A percentile compares a stretch with the other conserved stretches of the same genome.
Evolutionary conservation across 495 filamentous ascomycete genomes (phyloP).

Genomic region (Chlorociboria aeruginascens): DNA sequence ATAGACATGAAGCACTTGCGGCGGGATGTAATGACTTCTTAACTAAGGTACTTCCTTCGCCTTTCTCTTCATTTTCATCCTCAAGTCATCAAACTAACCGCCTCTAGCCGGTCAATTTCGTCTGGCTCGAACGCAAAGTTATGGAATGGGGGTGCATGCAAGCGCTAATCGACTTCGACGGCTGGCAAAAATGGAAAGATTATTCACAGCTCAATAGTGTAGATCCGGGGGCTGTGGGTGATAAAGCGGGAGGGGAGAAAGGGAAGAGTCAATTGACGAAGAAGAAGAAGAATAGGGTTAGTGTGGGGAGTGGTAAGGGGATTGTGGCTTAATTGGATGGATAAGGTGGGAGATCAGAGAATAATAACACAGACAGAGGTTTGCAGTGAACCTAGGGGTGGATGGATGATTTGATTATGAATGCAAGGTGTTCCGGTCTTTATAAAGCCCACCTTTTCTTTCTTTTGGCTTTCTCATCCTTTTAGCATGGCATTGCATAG

Average conservation of each 20-base stretch:
- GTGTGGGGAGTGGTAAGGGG: background rate
- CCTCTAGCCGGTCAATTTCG: conserved; percentile 81
- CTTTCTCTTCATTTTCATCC: background rate
- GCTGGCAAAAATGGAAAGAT: conserved; percentile 95
- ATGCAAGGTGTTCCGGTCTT: too few species aligned
- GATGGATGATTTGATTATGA: too few species aligned
- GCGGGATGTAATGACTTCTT: conserved; percentile 98
- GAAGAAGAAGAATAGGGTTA: background rate
- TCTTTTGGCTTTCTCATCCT: too few species aligned
- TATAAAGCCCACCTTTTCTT: too few species aligned
- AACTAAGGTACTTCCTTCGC: conserved; percentile 61
- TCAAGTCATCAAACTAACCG: conserved; percentile 5
- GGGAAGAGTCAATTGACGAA: background rate
- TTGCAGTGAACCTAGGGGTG: too few species aligned
- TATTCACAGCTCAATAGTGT: conserved; percentile 30
- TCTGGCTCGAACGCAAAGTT: conserved; percentile 93
- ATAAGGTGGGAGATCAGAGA: too few species aligned
- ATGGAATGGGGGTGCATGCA: conserved; percentile 99
- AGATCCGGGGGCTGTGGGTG: too few species aligned
- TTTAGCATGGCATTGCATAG: too few species aligned
- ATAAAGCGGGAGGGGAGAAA: background rate
- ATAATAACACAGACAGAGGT: too few species aligned
- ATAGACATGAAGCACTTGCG: conserved; percentile 86
- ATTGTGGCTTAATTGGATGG: too few species aligned
- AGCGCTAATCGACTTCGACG: conserved; percentile 95